Percentiles rank a stretch among this genome's conserved stretches.
Conservation (phyloP, 148 eudicot genomes). For the Persicaria tinctoria region DNA sequence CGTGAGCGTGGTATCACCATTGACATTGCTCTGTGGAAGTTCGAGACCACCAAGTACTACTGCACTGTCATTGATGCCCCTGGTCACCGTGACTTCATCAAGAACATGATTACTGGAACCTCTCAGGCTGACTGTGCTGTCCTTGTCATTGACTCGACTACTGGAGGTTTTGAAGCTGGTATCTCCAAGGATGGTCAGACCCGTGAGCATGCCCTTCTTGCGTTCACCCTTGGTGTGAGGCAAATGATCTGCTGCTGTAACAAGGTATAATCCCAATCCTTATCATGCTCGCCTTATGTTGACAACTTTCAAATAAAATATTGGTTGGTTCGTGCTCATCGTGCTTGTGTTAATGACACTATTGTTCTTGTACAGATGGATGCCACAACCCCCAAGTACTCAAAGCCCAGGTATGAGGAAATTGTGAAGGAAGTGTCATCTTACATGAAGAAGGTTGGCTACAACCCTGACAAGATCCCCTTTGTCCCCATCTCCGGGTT, state of each 20-base stretch:
- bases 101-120: slow-evolving; percentile 46
- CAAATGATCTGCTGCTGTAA: slow-evolving; percentile 43
- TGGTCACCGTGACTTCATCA: slow-evolving; percentile 41
- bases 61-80: slow-evolving; percentile 48
- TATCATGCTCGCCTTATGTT: neutral
- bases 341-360: neutral
- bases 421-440: slow-evolving; percentile 33
- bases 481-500: slow-evolving; percentile 29
- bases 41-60: slow-evolving; percentile 41
- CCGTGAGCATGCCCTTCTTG: slow-evolving; percentile 42
- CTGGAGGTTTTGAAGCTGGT: slow-evolving; percentile 49
- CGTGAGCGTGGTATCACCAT: slow-evolving; percentile 46
- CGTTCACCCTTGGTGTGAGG: slow-evolving; percentile 37
- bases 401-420: slow-evolving; percentile 28
- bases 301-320: too few species aligned
- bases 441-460: slow-evolving; percentile 30
- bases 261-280: slow-evolving; percentile 19
- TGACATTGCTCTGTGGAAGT: slow-evolving; percentile 41
- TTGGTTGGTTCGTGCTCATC: neutral
- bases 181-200: slow-evolving; percentile 46
- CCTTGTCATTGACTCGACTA: slow-evolving; percentile 40
- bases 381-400: slow-evolving; percentile 33
- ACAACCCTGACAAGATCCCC: slow-evolving; percentile 28
- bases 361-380: slow-evolving; percentile 16
- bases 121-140: slow-evolving; percentile 44